Evolutionary conservation across 2,329 filamentous ascomycete species (phyloP).

Genomic region (Alternaria triticina): DNA sequence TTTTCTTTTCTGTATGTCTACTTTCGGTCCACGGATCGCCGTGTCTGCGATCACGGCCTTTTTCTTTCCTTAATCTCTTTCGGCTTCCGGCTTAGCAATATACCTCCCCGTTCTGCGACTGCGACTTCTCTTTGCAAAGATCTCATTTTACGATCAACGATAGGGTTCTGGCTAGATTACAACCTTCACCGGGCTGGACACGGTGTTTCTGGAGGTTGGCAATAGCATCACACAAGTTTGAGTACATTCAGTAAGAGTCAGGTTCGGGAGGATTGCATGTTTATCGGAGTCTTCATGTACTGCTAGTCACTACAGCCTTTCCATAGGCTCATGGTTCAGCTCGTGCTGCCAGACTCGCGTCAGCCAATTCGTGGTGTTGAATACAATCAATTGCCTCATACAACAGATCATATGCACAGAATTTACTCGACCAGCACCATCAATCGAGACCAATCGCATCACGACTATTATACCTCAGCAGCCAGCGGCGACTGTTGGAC

Average conservation of each 20-base stretch:
- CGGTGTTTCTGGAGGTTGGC: slow-evolving; percentile 27
- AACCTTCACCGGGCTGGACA: slow-evolving; percentile 40
- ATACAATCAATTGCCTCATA: slow-evolving; percentile 4
- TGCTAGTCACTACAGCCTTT: slow-evolving; percentile 4
- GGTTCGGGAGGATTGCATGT: slow-evolving; percentile 13
- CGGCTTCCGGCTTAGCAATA: slow-evolving; percentile 31
- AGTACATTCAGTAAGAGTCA: slow-evolving; percentile 6
- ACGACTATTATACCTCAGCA: background rate
- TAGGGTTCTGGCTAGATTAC: slow-evolving; percentile 27
- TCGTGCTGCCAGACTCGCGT: slow-evolving; percentile 3
- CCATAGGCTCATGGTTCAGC: slow-evolving; percentile 2
- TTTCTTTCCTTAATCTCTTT: slow-evolving; percentile 7
- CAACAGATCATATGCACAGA: background rate
- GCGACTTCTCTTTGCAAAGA: slow-evolving; percentile 15
- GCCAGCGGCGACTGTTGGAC: background rate
- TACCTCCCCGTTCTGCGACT: slow-evolving; percentile 33
- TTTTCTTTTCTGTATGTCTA: slow-evolving; percentile 15
- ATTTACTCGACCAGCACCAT: background rate
- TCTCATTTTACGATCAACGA: slow-evolving; percentile 23
- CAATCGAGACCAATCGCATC: background rate
- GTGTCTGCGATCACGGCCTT: slow-evolving; percentile 26
- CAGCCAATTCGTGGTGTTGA: slow-evolving; percentile 4
- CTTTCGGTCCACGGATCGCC: slow-evolving; percentile 16
- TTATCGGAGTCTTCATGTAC: slow-evolving; percentile 13
- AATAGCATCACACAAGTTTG: slow-evolving; percentile 13